Conservation (phyloP, 495 filamentous ascomycete genomes). For the Xylaria telfairii region DNA sequence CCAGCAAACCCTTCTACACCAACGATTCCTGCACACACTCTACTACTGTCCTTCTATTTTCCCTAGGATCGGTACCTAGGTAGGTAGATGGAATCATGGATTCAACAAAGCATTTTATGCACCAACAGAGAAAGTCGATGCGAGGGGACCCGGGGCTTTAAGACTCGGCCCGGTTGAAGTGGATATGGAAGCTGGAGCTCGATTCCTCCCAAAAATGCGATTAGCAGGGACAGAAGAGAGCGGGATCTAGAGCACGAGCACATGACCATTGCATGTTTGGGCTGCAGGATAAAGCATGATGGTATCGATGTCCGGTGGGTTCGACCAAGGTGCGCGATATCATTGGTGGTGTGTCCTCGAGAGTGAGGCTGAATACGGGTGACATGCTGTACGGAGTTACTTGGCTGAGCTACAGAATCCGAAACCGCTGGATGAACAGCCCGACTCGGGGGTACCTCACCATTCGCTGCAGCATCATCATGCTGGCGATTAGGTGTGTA, state of each 20-base stretch:
- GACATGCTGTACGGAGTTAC: background rate
- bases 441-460: background rate
- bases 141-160: too few relatives aligned
- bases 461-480: background rate
- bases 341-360: background rate
- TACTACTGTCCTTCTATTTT: too few relatives aligned
- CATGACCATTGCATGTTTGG: background rate
- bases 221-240: background rate
- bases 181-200: too few relatives aligned
- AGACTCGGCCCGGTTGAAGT: too few relatives aligned
- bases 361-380: constrained; percentile 17
- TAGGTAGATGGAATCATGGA: too few relatives aligned
- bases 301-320: background rate
- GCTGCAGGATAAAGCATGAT: background rate
- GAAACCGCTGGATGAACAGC: background rate
- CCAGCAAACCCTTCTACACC: too few relatives aligned
- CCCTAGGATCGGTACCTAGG: too few relatives aligned
- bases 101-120: constrained; percentile 17
- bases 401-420: background rate
- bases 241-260: background rate
- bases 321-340: background rate
- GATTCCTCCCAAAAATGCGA: background rate
- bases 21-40: too few relatives aligned
- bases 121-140: background rate
- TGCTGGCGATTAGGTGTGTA: background rate